A percentile compares a stretch with the other conserved stretches of the same genome.
Evolutionary conservation across 108 stramenopile genomes (phyloP).

Genomic region (Cylindrotheca fusiformis): DNA sequence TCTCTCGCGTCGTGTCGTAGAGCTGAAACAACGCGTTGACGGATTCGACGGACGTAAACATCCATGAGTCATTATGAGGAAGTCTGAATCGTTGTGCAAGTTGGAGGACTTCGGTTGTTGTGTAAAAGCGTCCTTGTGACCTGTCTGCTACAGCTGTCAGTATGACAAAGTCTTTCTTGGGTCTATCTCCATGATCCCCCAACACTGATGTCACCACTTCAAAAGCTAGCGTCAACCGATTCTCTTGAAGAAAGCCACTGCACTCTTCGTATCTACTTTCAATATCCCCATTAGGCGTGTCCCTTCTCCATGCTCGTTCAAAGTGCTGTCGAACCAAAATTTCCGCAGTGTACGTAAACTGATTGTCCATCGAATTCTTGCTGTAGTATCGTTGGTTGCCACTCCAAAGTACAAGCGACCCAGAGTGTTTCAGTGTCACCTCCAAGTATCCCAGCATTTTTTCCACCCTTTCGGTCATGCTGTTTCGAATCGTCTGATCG

Average conservation of each 20-base stretch:
- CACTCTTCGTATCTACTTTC: slow-evolving; percentile 51
- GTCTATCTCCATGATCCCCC: slow-evolving; percentile 79
- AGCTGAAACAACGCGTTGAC: slow-evolving; percentile 48
- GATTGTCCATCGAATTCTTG: slow-evolving; percentile 75
- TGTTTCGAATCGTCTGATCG: slow-evolving; percentile 43
- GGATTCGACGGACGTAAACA: slow-evolving; percentile 35
- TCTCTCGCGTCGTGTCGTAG: slow-evolving; percentile 65
- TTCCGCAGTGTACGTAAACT: slow-evolving; percentile 66
- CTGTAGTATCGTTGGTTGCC: slow-evolving; percentile 76
- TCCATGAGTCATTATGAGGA: slow-evolving; percentile 87
- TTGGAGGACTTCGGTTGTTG: slow-evolving; percentile 55
- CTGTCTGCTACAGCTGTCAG: slow-evolving; percentile 78
- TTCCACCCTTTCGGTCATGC: slow-evolving; percentile 53
- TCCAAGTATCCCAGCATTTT: slow-evolving; percentile 59
- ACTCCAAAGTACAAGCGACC: slow-evolving; percentile 84
- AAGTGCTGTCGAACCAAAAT: slow-evolving; percentile 75
- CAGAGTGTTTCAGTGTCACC: slow-evolving; percentile 88
- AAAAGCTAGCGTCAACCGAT: slow-evolving; percentile 70
- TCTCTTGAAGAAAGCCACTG: slow-evolving; percentile 46
- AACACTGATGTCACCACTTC: slow-evolving; percentile 74
- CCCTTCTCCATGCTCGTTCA: slow-evolving; percentile 36
- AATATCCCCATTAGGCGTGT: slow-evolving; percentile 5
- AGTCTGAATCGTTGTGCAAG: slow-evolving; percentile 70
- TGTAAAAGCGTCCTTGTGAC: slow-evolving; percentile 47
- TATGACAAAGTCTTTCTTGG: slow-evolving; percentile 71